These are phyloP conservation scores for Diplotaxis tenuifolia DNA, from an alignment of 345 rosid genomes.

Conservation along the genomic window DNA sequence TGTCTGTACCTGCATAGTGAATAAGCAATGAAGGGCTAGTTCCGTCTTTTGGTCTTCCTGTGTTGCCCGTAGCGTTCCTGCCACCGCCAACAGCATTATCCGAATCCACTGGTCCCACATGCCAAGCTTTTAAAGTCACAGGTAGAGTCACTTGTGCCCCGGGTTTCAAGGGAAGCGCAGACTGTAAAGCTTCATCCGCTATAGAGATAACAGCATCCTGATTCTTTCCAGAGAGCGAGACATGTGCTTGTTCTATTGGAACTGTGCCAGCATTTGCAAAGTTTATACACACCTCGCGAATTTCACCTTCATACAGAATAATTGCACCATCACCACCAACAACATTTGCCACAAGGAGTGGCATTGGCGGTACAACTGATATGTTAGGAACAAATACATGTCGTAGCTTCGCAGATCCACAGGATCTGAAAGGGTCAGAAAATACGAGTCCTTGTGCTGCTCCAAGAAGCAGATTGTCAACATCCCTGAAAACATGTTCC, in stretches of 20 bases:
- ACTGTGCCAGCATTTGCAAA: conserved; percentile 96
- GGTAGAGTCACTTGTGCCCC: conserved; percentile 87
- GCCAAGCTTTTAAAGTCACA: conserved; percentile 94
- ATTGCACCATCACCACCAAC: conserved; percentile 93
- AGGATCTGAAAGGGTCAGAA: conserved; percentile 94
- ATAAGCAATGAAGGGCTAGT: conserved; percentile 78
- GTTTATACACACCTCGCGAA: conserved; percentile 74
- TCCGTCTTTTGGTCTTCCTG: conserved; percentile 69
- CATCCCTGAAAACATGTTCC: conserved; percentile 88
- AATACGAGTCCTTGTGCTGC: conserved; percentile 99
- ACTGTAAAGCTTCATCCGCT: conserved; percentile 63
- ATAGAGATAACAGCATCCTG: conserved; percentile 88
- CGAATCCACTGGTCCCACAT: conserved; percentile 58
- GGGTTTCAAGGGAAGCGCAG: conserved; percentile 88
- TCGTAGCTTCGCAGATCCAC: conserved; percentile 85
- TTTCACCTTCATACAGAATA: conserved; percentile 92
- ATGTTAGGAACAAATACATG: conserved; percentile 76
- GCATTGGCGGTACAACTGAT: conserved; percentile 75
- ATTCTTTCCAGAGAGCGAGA: conserved; percentile 89
- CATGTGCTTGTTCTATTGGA: conserved; percentile 87
- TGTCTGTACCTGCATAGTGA: conserved; percentile 77
- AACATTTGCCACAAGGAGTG: conserved; percentile 76
- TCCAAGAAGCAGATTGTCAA: conserved; percentile 94
- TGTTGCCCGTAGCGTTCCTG: conserved; percentile 55
- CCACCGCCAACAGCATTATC: conserved; percentile 51